A percentile compares a stretch with the other conserved stretches of the same genome.
phyloP scores from a whole-genome alignment of 305 asterid genomes.

The Solanum chacoense region DNA sequence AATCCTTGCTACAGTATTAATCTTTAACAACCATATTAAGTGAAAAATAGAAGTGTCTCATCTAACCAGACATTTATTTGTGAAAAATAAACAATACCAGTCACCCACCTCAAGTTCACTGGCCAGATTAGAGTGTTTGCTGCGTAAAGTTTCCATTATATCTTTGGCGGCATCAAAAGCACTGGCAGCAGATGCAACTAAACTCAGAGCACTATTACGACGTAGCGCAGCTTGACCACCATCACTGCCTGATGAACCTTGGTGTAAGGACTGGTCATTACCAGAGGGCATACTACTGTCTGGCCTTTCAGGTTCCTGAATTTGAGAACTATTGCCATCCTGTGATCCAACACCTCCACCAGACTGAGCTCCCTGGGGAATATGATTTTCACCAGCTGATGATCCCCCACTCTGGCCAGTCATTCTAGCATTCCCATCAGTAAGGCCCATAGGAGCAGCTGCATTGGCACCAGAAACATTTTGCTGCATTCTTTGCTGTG shows the following conservation, averaged over 20 bases:
- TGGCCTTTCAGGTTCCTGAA: slow-evolving; percentile 79
- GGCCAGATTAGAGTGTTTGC: slow-evolving; percentile 93
- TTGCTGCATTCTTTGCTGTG: slow-evolving; percentile 99
- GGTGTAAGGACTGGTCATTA: slow-evolving; percentile 63
- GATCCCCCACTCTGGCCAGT: slow-evolving; percentile 60
- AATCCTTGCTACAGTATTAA: not conserved
- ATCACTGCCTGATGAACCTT: slow-evolving; percentile 55
- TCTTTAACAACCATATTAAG: not conserved
- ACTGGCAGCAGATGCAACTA: slow-evolving; percentile 88
- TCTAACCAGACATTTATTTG: not conserved
- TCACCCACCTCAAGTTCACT: slow-evolving; percentile 96
- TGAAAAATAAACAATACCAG: not conserved
- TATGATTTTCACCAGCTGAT: slow-evolving; percentile 66
- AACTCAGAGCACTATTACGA: slow-evolving; percentile 73
- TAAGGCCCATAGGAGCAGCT: slow-evolving; percentile 47
- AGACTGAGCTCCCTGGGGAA: slow-evolving; percentile 69
- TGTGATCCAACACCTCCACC: slow-evolving; percentile 65
- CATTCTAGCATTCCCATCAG: slow-evolving; percentile 71
- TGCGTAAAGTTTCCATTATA: slow-evolving; percentile 95
- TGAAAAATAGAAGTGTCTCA: not conserved
- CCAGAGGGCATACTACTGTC: slow-evolving; percentile 69
- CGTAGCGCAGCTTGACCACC: slow-evolving; percentile 71
- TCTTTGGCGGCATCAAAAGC: slow-evolving; percentile 99
- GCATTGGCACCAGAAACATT: slow-evolving; percentile 47
- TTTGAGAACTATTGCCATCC: slow-evolving; percentile 71